Conservation (phyloP, 768 basidiomycete genomes). For the Boletus sensibilis region DNA sequence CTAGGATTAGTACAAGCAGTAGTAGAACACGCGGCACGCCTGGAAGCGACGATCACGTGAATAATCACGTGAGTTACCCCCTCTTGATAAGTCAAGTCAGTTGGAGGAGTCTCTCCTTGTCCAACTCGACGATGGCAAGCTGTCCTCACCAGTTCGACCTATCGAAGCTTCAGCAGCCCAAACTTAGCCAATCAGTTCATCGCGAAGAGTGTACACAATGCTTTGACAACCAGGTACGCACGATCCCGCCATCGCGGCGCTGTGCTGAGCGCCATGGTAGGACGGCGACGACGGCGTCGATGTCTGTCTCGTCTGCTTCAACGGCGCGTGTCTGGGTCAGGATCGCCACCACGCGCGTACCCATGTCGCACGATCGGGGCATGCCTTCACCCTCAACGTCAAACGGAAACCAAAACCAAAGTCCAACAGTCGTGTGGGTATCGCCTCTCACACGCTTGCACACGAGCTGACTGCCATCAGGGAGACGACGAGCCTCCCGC, state of each 20-base stretch:
- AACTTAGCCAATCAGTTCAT: conserved; percentile 70
- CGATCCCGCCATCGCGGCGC: conserved; percentile 3
- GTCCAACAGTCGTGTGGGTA: conserved; percentile 60
- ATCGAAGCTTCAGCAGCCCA: conserved; percentile 51
- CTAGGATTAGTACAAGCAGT: background rate
- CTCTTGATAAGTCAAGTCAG: background rate
- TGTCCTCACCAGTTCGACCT: conserved; percentile 59
- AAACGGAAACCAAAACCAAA: conserved; percentile 65
- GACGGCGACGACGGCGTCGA: conserved; percentile 76
- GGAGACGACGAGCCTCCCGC: conserved; percentile 78
- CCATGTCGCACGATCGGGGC: conserved; percentile 71
- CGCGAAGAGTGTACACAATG: conserved; percentile 97
- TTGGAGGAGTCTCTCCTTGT: background rate
- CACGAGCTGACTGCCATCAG: conserved; percentile 38
- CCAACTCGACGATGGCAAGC: conserved; percentile 20
- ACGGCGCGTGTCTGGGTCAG: conserved; percentile 75
- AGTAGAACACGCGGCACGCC: background rate
- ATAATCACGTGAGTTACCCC: conserved; percentile 4
- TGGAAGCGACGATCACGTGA: background rate
- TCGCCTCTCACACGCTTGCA: too few species aligned
- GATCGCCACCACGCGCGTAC: conserved; percentile 70
- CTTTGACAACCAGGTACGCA: conserved; percentile 83
- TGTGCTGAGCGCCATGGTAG: conserved; percentile 36
- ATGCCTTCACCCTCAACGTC: conserved; percentile 77
- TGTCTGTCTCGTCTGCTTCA: conserved; percentile 92